A percentile compares a stretch with the other conserved stretches of the same genome.
These are phyloP conservation scores for Candida pini DNA, from an alignment of 805 yeast species.

Conservation along the genomic window DNA sequence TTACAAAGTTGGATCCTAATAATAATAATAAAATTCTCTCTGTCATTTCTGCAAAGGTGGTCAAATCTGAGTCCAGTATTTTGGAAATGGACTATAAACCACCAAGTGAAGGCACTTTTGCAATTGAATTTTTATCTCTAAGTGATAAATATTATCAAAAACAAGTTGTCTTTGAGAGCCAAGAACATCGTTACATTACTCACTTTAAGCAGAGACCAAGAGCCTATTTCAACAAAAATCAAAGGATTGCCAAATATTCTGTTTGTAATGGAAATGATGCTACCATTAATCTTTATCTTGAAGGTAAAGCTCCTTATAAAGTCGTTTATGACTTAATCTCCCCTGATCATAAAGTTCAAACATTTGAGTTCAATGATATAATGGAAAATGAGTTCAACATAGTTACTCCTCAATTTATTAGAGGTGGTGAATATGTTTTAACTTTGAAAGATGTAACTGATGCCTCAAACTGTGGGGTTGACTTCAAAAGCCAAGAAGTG, in stretches of 20 bases:
- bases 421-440: conserved; percentile 72
- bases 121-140: conserved; percentile 60
- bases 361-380: conserved; percentile 38
- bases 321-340: conserved; percentile 66
- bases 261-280: conserved; percentile 30
- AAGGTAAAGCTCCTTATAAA: conserved; percentile 77
- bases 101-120: conserved; percentile 72
- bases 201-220: conserved; percentile 68
- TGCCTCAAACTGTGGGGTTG: conserved; percentile 73
- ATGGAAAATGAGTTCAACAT: conserved; percentile 34
- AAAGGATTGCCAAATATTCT: conserved; percentile 14
- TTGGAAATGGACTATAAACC: conserved; percentile 66
- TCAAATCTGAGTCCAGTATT: conserved; percentile 28
- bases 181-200: conserved; percentile 54
- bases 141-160: conserved; percentile 56
- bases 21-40: conserved; percentile 18
- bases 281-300: conserved; percentile 51
- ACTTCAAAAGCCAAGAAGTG: conserved; percentile 57
- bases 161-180: conserved; percentile 25
- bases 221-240: conserved; percentile 32
- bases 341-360: conserved; percentile 39
- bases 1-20: conserved; percentile 47
- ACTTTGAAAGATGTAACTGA: conserved; percentile 65
- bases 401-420: conserved; percentile 46
- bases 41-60: conserved; percentile 20